Conservation (phyloP, 2,329 filamentous ascomycete species). For the Ascochyta viciae-villosae region DNA sequence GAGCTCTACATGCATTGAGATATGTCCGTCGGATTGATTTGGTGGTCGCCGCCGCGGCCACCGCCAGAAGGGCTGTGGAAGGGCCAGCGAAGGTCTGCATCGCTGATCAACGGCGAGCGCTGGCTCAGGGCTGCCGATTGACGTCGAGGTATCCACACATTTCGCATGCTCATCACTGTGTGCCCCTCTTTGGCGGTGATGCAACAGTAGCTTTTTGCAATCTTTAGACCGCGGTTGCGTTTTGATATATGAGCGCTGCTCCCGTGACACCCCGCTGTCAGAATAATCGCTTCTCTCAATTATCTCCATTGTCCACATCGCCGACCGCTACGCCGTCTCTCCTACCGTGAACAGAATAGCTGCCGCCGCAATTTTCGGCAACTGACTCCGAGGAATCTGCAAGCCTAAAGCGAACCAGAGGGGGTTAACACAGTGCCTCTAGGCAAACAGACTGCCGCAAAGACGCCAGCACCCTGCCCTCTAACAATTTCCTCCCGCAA, state of each 20-base stretch:
- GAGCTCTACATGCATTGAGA: constrained; percentile 18
- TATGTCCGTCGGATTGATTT: background rate
- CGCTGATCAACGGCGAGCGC: constrained; percentile 29
- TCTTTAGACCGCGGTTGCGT: constrained; percentile 26
- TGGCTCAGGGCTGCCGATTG: constrained; percentile 34
- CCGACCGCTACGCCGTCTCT: constrained; percentile 11
- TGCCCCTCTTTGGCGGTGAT: constrained; percentile 27
- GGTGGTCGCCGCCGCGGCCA: constrained; percentile 11
- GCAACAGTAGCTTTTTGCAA: constrained; percentile 22
- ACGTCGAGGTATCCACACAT: constrained; percentile 40
- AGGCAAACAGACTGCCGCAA: constrained; percentile 11
- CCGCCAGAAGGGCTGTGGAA: constrained; percentile 24
- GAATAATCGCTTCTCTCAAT: constrained; percentile 1
- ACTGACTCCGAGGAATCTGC: constrained; percentile 29
- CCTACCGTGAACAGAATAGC: constrained; percentile 32
- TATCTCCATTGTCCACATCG: constrained; percentile 3
- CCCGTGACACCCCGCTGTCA: constrained; percentile 38
- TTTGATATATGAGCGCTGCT: constrained; percentile 25
- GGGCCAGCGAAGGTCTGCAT: constrained; percentile 13
- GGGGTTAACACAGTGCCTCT: constrained; percentile 27
- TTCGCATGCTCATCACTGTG: constrained; percentile 12
- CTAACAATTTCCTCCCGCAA: constrained; percentile 7
- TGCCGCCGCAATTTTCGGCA: constrained; percentile 34
- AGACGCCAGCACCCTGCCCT: constrained; percentile 4
- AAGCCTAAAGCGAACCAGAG: constrained; percentile 30